These are phyloP conservation scores for Leishmania amazonensis DNA, from an alignment of 208 protist species.

Conservation along the genomic window DNA sequence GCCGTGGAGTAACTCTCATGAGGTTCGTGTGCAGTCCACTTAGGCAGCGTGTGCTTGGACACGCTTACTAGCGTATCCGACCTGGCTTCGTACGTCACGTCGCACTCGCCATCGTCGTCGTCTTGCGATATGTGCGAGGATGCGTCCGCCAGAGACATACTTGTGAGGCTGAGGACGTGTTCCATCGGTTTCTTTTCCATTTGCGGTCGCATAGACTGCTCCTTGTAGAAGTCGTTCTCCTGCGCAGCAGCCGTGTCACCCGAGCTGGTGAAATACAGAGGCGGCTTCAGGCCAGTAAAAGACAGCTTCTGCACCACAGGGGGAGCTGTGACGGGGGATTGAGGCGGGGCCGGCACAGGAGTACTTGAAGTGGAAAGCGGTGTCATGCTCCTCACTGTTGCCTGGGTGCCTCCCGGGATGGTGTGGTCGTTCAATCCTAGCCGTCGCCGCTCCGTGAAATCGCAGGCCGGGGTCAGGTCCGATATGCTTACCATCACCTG, in stretches of 20 bases:
- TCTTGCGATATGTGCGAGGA: conserved; percentile 20
- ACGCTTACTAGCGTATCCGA: not conserved
- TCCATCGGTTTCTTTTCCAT: conserved; percentile 7
- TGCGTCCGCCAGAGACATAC: conserved; percentile 15
- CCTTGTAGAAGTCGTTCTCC: conserved; percentile 36
- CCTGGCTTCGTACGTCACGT: conserved; percentile 16
- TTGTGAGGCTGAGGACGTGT: conserved; percentile 10
- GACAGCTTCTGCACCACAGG: conserved; percentile 36
- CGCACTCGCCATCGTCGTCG: conserved; percentile 10
- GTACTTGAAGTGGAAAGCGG: not conserved
- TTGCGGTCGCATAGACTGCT: conserved; percentile 26
- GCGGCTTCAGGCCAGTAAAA: conserved; percentile 35
- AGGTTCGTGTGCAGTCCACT: not conserved
- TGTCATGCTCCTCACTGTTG: not conserved
- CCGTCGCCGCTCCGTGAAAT: conserved; percentile 10
- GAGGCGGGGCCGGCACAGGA: not conserved
- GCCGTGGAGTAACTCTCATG: not conserved
- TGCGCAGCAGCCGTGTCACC: conserved; percentile 45
- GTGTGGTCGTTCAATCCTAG: not conserved
- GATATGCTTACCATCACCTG: conserved; percentile 14
- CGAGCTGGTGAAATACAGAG: conserved; percentile 51
- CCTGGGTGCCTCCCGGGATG: not conserved
- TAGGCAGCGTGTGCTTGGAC: not conserved
- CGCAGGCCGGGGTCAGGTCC: conserved; percentile 12
- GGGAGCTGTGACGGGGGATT: not conserved